phyloP scores from a whole-genome alignment of 2,329 filamentous ascomycete species.

The Penicillium hesseltinei region DNA sequence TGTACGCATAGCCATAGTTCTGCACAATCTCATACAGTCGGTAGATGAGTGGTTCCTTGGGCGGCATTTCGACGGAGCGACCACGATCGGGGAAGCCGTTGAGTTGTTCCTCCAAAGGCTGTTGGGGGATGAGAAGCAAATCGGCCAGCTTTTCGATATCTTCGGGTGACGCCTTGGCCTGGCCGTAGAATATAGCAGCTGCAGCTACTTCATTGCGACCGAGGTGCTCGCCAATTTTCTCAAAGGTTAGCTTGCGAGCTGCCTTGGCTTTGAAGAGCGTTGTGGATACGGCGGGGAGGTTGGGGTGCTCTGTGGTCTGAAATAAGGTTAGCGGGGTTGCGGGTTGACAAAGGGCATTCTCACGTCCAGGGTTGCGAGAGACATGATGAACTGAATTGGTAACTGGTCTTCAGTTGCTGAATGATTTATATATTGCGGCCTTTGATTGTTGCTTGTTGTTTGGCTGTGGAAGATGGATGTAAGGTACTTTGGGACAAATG shows the following conservation, averaged over 20 bases:
- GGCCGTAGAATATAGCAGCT: constrained; percentile 88
- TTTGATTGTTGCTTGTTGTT: background rate
- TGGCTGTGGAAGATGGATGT: background rate
- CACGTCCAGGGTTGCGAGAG: constrained; percentile 47
- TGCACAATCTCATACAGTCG: constrained; percentile 90
- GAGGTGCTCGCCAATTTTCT: constrained; percentile 69
- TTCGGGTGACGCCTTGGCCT: constrained; percentile 68
- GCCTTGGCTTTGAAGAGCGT: constrained; percentile 82
- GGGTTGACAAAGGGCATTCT: constrained; percentile 3
- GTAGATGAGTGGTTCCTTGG: constrained; percentile 83
- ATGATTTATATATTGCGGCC: background rate
- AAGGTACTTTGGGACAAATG: background rate
- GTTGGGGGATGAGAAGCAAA: constrained; percentile 61
- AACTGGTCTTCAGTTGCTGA: background rate
- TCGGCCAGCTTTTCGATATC: constrained; percentile 67
- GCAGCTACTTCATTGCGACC: constrained; percentile 79
- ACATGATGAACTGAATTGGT: constrained; percentile 31
- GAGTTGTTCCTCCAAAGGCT: constrained; percentile 60
- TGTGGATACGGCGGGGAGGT: constrained; percentile 68
- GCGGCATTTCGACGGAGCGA: constrained; percentile 75
- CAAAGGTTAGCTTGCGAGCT: constrained; percentile 71
- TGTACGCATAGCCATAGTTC: constrained; percentile 96
- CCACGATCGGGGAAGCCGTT: constrained; percentile 78
- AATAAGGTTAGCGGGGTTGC: constrained; percentile 4
- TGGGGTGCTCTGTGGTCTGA: constrained; percentile 44